These are phyloP conservation scores for Rhynchosporium graminicola DNA, from an alignment of 2,329 filamentous ascomycete species.

Conservation along the genomic window DNA sequence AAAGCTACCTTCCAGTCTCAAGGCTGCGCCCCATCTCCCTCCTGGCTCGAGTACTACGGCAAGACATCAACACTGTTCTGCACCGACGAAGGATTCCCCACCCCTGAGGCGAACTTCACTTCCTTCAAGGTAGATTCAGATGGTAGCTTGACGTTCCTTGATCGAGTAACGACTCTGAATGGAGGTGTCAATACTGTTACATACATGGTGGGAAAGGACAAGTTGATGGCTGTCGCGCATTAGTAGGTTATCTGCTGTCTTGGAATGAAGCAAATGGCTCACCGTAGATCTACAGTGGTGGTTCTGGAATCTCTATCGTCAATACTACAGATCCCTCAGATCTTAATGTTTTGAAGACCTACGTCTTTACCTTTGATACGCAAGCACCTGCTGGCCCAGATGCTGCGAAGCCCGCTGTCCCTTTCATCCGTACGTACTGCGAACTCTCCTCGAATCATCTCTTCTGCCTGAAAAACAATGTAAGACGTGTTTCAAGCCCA, in stretches of 20 bases:
- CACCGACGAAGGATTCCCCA: slow-evolving; percentile 15
- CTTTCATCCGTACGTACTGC: slow-evolving; percentile 42
- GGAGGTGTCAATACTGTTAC: slow-evolving; percentile 44
- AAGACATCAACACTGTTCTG: slow-evolving; percentile 15
- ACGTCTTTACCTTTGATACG: neutral
- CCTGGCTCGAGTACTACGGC: slow-evolving; percentile 17
- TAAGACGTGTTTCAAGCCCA: too few relatives aligned
- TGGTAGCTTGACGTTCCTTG: slow-evolving; percentile 18
- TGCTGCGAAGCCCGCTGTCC: slow-evolving; percentile 28
- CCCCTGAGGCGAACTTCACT: slow-evolving; percentile 7
- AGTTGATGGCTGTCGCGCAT: slow-evolving; percentile 47
- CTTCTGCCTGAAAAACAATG: neutral
- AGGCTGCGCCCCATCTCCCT: slow-evolving; percentile 14
- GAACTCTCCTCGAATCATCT: neutral
- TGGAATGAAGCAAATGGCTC: neutral
- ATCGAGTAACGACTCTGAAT: slow-evolving; percentile 40
- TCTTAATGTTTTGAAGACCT: neutral
- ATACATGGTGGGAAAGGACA: slow-evolving; percentile 42
- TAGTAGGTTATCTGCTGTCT: slow-evolving; percentile 45
- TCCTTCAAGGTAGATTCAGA: slow-evolving; percentile 2
- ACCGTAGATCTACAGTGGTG: neutral
- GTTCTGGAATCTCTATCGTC: slow-evolving; percentile 7
- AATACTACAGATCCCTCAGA: neutral
- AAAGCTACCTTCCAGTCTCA: slow-evolving; percentile 1
- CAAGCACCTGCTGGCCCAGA: neutral